Percentiles rank a stretch among this genome's conserved stretches.
phyloP scores from a whole-genome alignment of 345 rosid genomes.

The Gossypium ekmanianum region DNA sequence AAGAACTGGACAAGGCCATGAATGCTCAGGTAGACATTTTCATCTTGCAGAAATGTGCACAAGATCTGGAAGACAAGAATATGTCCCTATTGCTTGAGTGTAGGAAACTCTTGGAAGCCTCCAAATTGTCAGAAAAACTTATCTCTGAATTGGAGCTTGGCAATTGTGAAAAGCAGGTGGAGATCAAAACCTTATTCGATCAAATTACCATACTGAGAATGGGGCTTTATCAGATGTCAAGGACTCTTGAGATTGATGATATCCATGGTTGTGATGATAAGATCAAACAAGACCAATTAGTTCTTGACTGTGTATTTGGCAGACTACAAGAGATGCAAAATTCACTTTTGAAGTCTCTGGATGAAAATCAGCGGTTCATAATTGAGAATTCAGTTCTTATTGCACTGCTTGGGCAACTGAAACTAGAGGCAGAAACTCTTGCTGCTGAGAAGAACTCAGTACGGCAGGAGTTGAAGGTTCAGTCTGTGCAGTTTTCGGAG shows the following conservation, averaged over 20 bases:
- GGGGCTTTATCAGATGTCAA: slow-evolving; percentile 50
- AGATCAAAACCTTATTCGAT: slow-evolving; percentile 50
- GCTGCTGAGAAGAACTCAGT: slow-evolving; percentile 42
- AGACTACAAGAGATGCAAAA: slow-evolving; percentile 56
- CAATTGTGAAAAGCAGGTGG: slow-evolving; percentile 46
- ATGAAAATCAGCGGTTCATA: slow-evolving; percentile 50
- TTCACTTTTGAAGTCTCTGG: slow-evolving; percentile 41
- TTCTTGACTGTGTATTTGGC: slow-evolving; percentile 33
- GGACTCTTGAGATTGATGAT: slow-evolving; percentile 43
- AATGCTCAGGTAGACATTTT: slow-evolving; percentile 60
- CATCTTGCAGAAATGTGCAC: slow-evolving; percentile 57
- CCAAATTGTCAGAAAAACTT: slow-evolving; percentile 52
- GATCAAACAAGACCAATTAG: slow-evolving; percentile 39
- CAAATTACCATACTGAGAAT: slow-evolving; percentile 46
- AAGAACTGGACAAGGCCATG: slow-evolving; percentile 59
- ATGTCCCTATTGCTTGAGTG: slow-evolving; percentile 50
- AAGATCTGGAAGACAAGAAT: slow-evolving; percentile 60
- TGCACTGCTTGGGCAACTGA: slow-evolving; percentile 57
- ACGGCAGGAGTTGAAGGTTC: slow-evolving; percentile 43
- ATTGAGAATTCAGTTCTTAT: slow-evolving; percentile 61
- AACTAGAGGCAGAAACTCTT: slow-evolving; percentile 53
- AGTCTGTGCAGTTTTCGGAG: slow-evolving; percentile 37
- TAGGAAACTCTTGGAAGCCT: slow-evolving; percentile 49
- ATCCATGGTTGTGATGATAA: slow-evolving; percentile 32
- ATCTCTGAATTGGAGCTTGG: slow-evolving; percentile 53